Evolutionary conservation across 2,329 filamentous ascomycete genomes (phyloP).

Genomic region (Aspergillus fijiensis): DNA sequence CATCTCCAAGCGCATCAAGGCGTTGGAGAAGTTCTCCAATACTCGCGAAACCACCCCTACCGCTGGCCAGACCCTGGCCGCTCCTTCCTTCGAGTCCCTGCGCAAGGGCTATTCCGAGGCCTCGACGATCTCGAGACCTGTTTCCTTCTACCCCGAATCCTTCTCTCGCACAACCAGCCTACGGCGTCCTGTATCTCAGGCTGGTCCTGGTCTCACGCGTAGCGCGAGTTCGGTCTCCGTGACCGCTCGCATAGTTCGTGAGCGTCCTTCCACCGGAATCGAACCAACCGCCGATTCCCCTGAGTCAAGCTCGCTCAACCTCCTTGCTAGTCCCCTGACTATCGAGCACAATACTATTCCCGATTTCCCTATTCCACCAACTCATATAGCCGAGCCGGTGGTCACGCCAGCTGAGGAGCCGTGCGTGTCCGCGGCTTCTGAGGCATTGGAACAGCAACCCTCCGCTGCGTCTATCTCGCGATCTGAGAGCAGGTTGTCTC

Average conservation of each 20-base stretch:
- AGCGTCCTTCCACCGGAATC: conserved; percentile 47
- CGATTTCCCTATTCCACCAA: conserved; percentile 25
- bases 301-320: conserved; percentile 40
- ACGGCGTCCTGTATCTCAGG: conserved; percentile 30
- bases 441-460: conserved; percentile 44
- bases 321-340: conserved; percentile 58
- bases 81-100: conserved; percentile 55
- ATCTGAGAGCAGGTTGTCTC: conserved; percentile 42
- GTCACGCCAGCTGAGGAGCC: conserved; percentile 32
- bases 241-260: conserved; percentile 77
- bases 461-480: conserved; percentile 30
- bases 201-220: conserved; percentile 24
- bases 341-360: conserved; percentile 62
- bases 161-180: conserved; percentile 34
- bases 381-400: conserved; percentile 19
- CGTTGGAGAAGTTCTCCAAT: conserved; percentile 73
- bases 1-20: conserved; percentile 93
- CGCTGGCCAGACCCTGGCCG: conserved; percentile 38
- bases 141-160: conserved; percentile 28
- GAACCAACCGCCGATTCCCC: conserved; percentile 27
- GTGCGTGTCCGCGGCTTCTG: conserved; percentile 43
- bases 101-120: conserved; percentile 37
- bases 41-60: conserved; percentile 41
- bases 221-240: conserved; percentile 77
- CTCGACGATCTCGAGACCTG: conserved; percentile 25